A percentile compares a stretch with the other conserved stretches of the same genome.
These are phyloP conservation scores for Phytophthora pini DNA, from an alignment of 352 stramenopile species.

Conservation along the genomic window DNA sequence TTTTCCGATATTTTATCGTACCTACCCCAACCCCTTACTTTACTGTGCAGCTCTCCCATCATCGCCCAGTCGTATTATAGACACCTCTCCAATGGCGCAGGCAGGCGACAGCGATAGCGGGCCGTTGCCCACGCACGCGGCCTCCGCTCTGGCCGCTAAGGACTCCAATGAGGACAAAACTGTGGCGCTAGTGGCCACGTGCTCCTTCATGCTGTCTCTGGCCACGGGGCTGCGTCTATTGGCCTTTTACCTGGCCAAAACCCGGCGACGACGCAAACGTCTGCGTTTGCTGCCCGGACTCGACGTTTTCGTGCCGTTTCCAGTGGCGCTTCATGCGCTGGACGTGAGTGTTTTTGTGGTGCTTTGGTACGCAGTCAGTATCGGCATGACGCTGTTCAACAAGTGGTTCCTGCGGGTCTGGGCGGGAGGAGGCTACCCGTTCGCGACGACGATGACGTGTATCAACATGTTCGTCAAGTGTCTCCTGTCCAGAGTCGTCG, in stretches of 20 bases:
- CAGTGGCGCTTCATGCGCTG: constrained; percentile 54
- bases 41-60: constrained; percentile 15
- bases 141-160: constrained; percentile 7
- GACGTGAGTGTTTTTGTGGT: constrained; percentile 79
- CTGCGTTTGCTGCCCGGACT: constrained; percentile 23
- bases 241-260: constrained; percentile 40
- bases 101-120: constrained; percentile 18
- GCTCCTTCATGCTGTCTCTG: constrained; percentile 67
- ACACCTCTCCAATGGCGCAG: constrained; percentile 15
- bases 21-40: neutral
- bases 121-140: constrained; percentile 24
- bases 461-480: constrained; percentile 87
- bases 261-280: constrained; percentile 27
- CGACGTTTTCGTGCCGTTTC: constrained; percentile 26
- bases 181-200: constrained; percentile 55
- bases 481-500: constrained; percentile 60
- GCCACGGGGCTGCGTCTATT: constrained; percentile 54
- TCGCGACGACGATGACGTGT: constrained; percentile 80
- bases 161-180: constrained; percentile 54
- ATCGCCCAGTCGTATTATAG: constrained; percentile 20
- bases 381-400: constrained; percentile 88
- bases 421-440: constrained; percentile 72
- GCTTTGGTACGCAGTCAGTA: constrained; percentile 86
- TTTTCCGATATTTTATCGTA: too few relatives aligned
- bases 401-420: constrained; percentile 86